Evolutionary conservation across 768 basidiomycete genomes (phyloP).

Genomic region (Phaeolepiota aurea): DNA sequence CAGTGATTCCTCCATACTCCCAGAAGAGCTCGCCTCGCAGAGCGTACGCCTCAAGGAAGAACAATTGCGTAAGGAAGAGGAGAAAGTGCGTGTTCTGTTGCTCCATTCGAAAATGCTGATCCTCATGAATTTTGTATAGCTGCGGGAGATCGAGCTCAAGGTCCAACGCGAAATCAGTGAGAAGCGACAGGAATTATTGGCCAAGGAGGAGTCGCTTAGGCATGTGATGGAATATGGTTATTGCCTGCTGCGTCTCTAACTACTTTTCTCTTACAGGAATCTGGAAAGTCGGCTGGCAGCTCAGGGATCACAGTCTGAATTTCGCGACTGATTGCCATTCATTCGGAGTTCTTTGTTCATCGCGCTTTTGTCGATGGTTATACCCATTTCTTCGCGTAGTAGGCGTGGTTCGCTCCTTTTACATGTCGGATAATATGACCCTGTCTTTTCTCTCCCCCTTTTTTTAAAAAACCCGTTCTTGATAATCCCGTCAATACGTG

Average conservation of each 20-base stretch:
- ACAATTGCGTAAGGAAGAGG: constrained; percentile 93
- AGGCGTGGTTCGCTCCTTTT: constrained; percentile 12
- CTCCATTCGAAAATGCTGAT: too few relatives aligned
- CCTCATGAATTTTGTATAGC: constrained; percentile 29
- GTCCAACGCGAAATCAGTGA: constrained; percentile 97
- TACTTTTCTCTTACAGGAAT: constrained; percentile 42
- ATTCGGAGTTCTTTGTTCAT: constrained; percentile 16
- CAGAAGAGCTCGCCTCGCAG: constrained; percentile 95
- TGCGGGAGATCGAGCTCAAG: constrained; percentile 96
- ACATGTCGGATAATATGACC: constrained; percentile 21
- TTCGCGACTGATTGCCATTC: constrained; percentile 45
- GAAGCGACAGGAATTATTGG: constrained; percentile 92
- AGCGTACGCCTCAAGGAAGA: constrained; percentile 98
- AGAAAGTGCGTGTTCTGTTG: too few relatives aligned
- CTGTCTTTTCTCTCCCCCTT: neutral
- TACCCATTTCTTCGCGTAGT: too few relatives aligned
- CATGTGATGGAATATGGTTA: constrained; percentile 21
- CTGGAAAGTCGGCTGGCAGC: constrained; percentile 87
- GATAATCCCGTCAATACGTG: constrained; percentile 1
- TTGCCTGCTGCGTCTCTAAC: neutral
- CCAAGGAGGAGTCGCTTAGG: constrained; percentile 93
- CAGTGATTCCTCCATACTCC: constrained; percentile 84
- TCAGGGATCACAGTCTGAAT: constrained; percentile 77
- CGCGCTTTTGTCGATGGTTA: too few relatives aligned
- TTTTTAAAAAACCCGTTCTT: constrained; percentile 2